A percentile compares a stretch with the other conserved stretches of the same genome.
Evolutionary conservation across 306 rosid genomes (phyloP).

Genomic region (barrel medic (Medicago truncatula)): DNA sequence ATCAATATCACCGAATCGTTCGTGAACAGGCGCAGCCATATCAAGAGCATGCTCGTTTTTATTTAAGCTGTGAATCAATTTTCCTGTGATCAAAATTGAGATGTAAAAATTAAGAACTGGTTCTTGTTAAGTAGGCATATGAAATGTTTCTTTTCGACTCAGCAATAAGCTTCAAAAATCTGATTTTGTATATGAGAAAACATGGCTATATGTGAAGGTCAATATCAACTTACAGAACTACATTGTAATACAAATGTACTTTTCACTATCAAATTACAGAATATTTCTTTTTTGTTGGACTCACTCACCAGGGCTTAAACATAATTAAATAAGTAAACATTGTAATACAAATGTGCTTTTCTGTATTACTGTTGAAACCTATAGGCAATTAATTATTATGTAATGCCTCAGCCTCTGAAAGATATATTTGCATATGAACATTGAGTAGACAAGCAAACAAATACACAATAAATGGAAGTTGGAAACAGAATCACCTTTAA

Average conservation of each 20-base stretch:
- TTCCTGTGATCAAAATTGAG: constrained; percentile 62
- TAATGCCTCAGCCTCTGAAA: constrained; percentile 29
- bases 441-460: constrained; percentile 5
- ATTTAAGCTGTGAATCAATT: constrained; percentile 86
- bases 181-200: not conserved
- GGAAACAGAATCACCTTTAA: constrained; percentile 66
- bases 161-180: constrained; percentile 9
- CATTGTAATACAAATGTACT: too few species aligned
- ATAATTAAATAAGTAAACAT: not conserved
- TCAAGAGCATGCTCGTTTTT: constrained; percentile 95
- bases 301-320: constrained; percentile 7
- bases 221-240: constrained; percentile 14
- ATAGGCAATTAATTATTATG: not conserved
- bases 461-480: constrained; percentile 3
- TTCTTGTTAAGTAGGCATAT: not conserved
- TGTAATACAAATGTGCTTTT: not conserved
- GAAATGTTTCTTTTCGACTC: constrained; percentile 15
- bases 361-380: constrained; percentile 14
- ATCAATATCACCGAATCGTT: constrained; percentile 65
- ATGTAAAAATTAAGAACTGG: constrained; percentile 28
- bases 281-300: not conserved
- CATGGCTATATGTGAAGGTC: not conserved
- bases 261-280: too few species aligned
- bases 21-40: constrained; percentile 90
- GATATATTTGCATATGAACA: constrained; percentile 33